Conservation (phyloP, 306 rosid genomes). For the Sicyos edulis region DNA sequence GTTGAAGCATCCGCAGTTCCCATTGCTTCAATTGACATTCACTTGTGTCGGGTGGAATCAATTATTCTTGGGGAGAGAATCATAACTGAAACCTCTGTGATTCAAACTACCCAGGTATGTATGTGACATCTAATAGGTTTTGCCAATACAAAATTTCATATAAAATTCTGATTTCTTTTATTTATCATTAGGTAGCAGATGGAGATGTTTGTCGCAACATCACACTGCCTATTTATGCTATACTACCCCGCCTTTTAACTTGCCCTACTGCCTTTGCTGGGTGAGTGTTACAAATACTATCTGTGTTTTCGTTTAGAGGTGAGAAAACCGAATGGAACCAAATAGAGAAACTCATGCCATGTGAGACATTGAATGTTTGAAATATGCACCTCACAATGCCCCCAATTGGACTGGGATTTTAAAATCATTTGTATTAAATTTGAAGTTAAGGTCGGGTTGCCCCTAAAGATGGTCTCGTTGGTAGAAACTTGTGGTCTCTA, state of each 20-base stretch:
- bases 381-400: neutral
- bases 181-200: conserved; percentile 63
- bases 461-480: no score
- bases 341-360: neutral
- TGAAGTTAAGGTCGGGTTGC: neutral
- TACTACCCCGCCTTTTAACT: conserved; percentile 85
- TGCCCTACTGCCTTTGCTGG: conserved; percentile 87
- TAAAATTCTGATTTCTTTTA: conserved; percentile 11
- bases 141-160: conserved; percentile 10
- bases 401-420: neutral
- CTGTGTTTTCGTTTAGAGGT: neutral
- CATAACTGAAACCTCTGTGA: conserved; percentile 62
- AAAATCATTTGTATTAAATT: neutral
- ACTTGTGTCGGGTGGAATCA: conserved; percentile 78
- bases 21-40: conserved; percentile 68
- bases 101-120: conserved; percentile 82
- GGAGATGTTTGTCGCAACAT: conserved; percentile 68
- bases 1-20: conserved; percentile 84
- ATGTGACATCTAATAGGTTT: conserved; percentile 18
- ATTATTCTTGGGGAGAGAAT: conserved; percentile 82
- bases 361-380: neutral
- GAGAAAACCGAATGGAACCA: neutral
- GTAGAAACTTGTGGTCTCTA: no score
- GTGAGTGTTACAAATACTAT: conserved; percentile 41
- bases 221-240: conserved; percentile 62